Evolutionary conservation across 352 stramenopile species (phyloP).

Genomic region (Hyaloperonospora brassicae): DNA sequence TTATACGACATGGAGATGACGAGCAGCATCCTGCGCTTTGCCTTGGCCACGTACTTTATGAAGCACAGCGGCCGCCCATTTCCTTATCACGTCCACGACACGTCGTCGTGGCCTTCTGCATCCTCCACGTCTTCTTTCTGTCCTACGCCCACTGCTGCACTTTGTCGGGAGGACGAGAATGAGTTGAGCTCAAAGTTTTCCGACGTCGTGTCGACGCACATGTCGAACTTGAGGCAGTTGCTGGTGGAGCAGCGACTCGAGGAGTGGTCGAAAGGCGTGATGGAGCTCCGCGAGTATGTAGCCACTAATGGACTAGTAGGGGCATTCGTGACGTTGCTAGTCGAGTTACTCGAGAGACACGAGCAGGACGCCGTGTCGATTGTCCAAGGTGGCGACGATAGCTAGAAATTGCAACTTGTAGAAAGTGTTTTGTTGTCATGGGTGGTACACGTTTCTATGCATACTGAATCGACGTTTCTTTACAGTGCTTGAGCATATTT

Average conservation of each 20-base stretch:
- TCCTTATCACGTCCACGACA: background rate
- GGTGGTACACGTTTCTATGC: background rate
- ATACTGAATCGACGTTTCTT: background rate
- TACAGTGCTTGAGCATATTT: slow-evolving; percentile 25
- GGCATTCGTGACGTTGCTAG: slow-evolving; percentile 12
- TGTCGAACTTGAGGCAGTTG: slow-evolving; percentile 20
- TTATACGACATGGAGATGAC: slow-evolving; percentile 26
- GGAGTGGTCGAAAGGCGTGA: slow-evolving; percentile 12
- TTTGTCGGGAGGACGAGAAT: slow-evolving; percentile 8
- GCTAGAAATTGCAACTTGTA: background rate
- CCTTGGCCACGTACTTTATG: slow-evolving; percentile 34
- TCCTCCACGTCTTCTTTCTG: too few species aligned
- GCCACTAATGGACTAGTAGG: slow-evolving; percentile 6
- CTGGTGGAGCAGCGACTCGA: slow-evolving; percentile 12
- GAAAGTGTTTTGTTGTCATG: background rate
- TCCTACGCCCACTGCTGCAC: slow-evolving; percentile 4
- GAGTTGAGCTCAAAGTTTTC: slow-evolving; percentile 7
- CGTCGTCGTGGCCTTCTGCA: slow-evolving; percentile 3
- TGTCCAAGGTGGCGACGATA: slow-evolving; percentile 16
- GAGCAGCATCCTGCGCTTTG: slow-evolving; percentile 30
- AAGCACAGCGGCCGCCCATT: slow-evolving; percentile 11
- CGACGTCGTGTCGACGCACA: slow-evolving; percentile 7
- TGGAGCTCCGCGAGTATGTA: slow-evolving; percentile 20
- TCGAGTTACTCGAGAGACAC: slow-evolving; percentile 13
- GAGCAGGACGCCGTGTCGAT: slow-evolving; percentile 11